Evolutionary conservation across 345 rosid species (phyloP), one percentile per base, ranked within the genome.

Genomic region (Turnera subulata): DNA sequence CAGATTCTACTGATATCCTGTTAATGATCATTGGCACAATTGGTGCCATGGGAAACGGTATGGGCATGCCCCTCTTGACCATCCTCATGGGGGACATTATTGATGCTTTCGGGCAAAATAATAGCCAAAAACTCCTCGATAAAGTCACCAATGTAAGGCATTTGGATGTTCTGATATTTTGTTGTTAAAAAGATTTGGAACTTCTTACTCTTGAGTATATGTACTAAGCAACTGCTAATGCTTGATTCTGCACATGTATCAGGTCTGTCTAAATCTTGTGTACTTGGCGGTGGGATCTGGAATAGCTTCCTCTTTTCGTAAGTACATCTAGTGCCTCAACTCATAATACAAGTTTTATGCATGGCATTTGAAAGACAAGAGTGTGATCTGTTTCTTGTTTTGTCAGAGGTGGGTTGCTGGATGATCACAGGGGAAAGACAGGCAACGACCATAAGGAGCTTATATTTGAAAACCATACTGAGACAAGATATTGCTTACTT

Each of bases 31-130:
- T 70, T 0, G 94, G 94, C 8, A 74, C 87, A n/a, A 56, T 80
- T 16, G 85, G 79, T 19, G 87, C 87, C 0, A 40, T 79, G 33
- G 84, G 74, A 16, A 79, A 81, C 44, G 94, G 96, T 48, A 18
- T 76, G 58, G 71, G 81, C 45, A 66, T 79, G 67, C 96, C 91
- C 32, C 69, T 80, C n/a, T 74, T 85, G 91, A 75, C 91, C 1
- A 40, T 89, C 17, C 42, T 78, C 1, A 74, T 85, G 3, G 89
- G 94, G 24, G 67, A 76, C 16, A 68, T 22, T 21, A 15, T 50
- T 10, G 33, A 65, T 47, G 43, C 67, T n/a, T 70, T 70, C 18
- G 53, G 69, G 44, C 11, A 59, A 11, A 58, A 53, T 16, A 60
- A 33, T 37, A 20, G 24, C 22, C 25, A 10, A 10, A 19, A 38